Evolutionary conservation across 768 basidiomycete genomes (phyloP), one percentile per base, ranked within the genome.

Genomic region (Leucogyrophana mollusca): DNA sequence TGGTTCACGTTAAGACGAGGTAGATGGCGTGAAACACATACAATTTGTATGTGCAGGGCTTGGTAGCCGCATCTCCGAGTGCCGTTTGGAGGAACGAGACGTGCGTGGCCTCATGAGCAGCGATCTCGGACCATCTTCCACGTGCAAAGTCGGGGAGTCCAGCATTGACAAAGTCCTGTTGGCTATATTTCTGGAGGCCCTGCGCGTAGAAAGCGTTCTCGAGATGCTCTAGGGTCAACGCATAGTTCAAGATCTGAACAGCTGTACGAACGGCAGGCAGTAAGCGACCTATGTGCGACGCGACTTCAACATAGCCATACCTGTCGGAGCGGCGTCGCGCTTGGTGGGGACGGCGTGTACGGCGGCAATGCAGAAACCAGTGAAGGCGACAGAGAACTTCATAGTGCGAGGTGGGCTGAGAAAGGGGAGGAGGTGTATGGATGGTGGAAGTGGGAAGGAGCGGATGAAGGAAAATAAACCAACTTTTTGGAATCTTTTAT

Each of bases 31-130:
- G 7, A 16, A 33, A 13, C 1, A 65, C 77, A 38, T 48, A 81
- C 80, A 87, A 84, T 34, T 55, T 55, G 62, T 88, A 88, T n/a
- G 70, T 61, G 69, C 86, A 88, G 3, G 78, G 67, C 55, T 73
- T 45, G 10, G 76, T 68, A 8, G 78, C 73, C 4, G 68, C 60
- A 21, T 64, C 66, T 1, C 75, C 73, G 24, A 84, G 63, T 0
- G 70, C 70, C 7, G 47, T 55, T 7, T 76, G 63, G 22, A 87
- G 68, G 57, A 79, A 73, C 6, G 69, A 56, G 49, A 82, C 79
- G 62, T 88, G 85, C 9, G 64, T 61, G 23, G 60, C 56, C 57
- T 85, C 82, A 59, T 86, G 82, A 27, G 68, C 61, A 17, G 62
- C 61, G 44, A 87, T 78, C 58, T 86, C 73, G 17, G 62, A 53